These are phyloP conservation scores for Akanthomyces dipterigenus DNA, from an alignment of 2,329 filamentous ascomycete species.

Conservation along the genomic window DNA sequence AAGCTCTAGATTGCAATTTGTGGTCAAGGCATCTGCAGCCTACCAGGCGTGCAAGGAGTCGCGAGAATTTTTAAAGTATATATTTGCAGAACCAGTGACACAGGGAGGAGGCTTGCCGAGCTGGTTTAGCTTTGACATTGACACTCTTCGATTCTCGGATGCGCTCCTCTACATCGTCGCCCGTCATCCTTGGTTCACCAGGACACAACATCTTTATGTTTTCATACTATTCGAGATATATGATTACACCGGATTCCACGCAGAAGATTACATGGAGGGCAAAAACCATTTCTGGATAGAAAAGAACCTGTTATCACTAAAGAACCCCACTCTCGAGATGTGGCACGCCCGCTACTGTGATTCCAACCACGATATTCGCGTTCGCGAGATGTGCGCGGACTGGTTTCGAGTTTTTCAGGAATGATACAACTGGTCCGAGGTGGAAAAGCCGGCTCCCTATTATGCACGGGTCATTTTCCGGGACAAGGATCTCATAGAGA, in stretches of 20 bases:
- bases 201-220: background rate
- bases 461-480: background rate
- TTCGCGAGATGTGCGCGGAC: background rate
- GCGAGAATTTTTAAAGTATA: background rate
- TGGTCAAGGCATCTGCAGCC: slow-evolving; percentile 1
- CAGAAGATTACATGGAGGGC: background rate
- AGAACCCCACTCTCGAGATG: slow-evolving; percentile 2
- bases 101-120: background rate
- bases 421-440: background rate
- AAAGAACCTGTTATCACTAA: background rate
- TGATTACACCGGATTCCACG: background rate
- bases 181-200: slow-evolving; percentile 5
- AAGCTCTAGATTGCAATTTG: background rate
- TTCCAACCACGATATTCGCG: background rate
- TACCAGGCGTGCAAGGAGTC: slow-evolving; percentile 6
- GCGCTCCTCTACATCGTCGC: background rate
- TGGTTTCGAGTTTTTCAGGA: slow-evolving; percentile 1
- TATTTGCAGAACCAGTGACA: slow-evolving; percentile 6
- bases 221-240: background rate
- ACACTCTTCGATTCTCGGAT: background rate
- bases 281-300: background rate
- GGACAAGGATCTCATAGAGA: background rate
- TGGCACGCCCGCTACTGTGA: background rate
- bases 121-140: background rate
- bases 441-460: background rate